Base-by-base conservation (phyloP, 2,329 filamentous ascomycete genomes). In the Scleromitrula shiraiana region DNA sequence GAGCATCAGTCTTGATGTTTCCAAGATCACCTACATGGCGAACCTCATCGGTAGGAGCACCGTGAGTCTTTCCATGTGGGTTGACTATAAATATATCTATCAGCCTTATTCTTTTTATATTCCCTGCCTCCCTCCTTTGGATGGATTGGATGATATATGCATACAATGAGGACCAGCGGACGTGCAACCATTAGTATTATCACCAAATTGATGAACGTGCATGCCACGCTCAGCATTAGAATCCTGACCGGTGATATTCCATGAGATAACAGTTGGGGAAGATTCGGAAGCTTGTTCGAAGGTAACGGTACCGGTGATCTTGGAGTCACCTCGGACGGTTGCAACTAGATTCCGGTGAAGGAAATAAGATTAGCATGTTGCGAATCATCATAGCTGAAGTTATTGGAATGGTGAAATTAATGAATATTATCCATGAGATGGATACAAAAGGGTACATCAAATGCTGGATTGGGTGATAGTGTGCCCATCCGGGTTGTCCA, bases 181-280 rank as follows among this genome's bases (percentile, higher is more conserved):
- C 59, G 91, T 97, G 86, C 93, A 98, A 70, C 93, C 93, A 75
- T 98, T 98, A 78, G 93, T 97, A 81, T 97, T 97, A 80, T 97
- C 93, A 69, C 93, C 93, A 66, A 95, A 98, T 70, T 93, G 88
- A 78, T 98, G 93, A 67, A 98, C 83, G 79, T 98, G 93, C 80
- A 97, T 89, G 71, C 88, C 93, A 73, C 93, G 91, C 82, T 95
- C 81, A 67, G 93, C 90, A 70, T 95, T 95, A 73, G 91, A 65
- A 68, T 97, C 90, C 73, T 96, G 77, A 73, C 93, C 91, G 54
- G 79, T 77, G 72, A 98, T 89, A 73, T 96, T 81, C 83, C 87
- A 98, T 66, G 84, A 80, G 75, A 98, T 78, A 69, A 77, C 91
- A 67, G 93, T 97, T 61, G 84, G 81, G 62, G 79, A 72, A 63